These are phyloP conservation scores for Penicillium sumatraense DNA, from an alignment of 2,329 filamentous ascomycete genomes.

Conservation along the genomic window DNA sequence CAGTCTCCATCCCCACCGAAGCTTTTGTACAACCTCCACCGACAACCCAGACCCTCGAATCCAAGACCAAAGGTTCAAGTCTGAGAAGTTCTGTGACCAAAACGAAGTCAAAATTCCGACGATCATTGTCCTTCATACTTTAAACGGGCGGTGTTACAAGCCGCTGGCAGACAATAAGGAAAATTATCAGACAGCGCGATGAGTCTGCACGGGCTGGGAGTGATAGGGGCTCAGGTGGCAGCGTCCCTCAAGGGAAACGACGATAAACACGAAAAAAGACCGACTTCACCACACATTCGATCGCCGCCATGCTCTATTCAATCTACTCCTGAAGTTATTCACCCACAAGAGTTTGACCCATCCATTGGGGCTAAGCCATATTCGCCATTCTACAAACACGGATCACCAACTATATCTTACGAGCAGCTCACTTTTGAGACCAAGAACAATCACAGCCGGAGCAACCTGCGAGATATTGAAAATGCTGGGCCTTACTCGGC, in stretches of 20 bases:
- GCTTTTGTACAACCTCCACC: slow-evolving; percentile 15
- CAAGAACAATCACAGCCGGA: slow-evolving; percentile 19
- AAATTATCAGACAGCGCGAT: slow-evolving; percentile 12
- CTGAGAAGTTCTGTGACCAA: slow-evolving; percentile 11
- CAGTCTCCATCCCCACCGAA: slow-evolving; percentile 20
- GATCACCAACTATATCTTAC: slow-evolving; percentile 32
- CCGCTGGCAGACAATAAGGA: background rate
- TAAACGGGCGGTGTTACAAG: background rate
- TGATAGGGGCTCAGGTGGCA: slow-evolving; percentile 32
- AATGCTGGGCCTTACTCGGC: slow-evolving; percentile 26
- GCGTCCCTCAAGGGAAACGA: slow-evolving; percentile 25
- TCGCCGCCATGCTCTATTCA: slow-evolving; percentile 21
- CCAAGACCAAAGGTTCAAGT: slow-evolving; percentile 15
- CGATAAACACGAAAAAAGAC: slow-evolving; percentile 19
- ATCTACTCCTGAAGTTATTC: slow-evolving; percentile 21
- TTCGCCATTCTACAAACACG: slow-evolving; percentile 51
- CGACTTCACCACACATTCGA: slow-evolving; percentile 6
- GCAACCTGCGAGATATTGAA: slow-evolving; percentile 39
- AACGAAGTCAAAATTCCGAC: slow-evolving; percentile 5
- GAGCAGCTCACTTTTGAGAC: slow-evolving; percentile 33
- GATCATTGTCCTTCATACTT: slow-evolving; percentile 18
- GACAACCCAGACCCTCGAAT: slow-evolving; percentile 7
- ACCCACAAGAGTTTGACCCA: slow-evolving; percentile 42
- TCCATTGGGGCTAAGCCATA: slow-evolving; percentile 44
- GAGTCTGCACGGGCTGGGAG: slow-evolving; percentile 31